Conservation (phyloP, 345 rosid species). For the Rhizophora apiculata region DNA sequence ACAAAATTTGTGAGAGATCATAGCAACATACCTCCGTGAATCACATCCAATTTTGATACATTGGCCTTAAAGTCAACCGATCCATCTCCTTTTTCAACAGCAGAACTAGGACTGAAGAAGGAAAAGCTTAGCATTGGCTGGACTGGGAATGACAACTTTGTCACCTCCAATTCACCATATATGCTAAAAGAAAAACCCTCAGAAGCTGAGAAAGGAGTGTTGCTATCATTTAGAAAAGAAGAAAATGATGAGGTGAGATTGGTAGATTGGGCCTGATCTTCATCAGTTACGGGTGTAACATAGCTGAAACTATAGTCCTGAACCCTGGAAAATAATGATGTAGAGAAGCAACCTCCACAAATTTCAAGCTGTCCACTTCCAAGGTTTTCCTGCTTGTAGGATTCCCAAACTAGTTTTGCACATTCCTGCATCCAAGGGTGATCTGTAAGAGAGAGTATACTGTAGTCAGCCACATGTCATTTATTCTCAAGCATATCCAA, state of each 20-base stretch:
- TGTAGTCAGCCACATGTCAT: not conserved
- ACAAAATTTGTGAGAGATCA: no score
- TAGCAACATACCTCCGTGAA: slow-evolving; percentile 39
- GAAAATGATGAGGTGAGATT: slow-evolving; percentile 52
- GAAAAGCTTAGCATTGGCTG: slow-evolving; percentile 68
- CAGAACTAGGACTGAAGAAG: slow-evolving; percentile 49
- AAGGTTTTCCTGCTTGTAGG: slow-evolving; percentile 29
- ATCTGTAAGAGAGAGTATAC: slow-evolving; percentile 36
- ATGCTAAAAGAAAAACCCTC: slow-evolving; percentile 59
- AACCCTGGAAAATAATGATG: slow-evolving; percentile 31
- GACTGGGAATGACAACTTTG: slow-evolving; percentile 38
- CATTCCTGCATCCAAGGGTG: slow-evolving; percentile 69
- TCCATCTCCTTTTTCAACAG: slow-evolving; percentile 20
- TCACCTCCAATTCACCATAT: slow-evolving; percentile 33
- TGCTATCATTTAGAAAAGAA: slow-evolving; percentile 37
- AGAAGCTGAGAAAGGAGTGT: slow-evolving; percentile 22
- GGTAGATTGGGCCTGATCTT: slow-evolving; percentile 32
- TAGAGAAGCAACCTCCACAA: slow-evolving; percentile 42
- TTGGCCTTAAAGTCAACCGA: slow-evolving; percentile 4
- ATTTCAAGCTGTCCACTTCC: slow-evolving; percentile 35
- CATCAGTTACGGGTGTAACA: slow-evolving; percentile 15
- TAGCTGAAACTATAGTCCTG: slow-evolving; percentile 62
- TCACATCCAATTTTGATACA: slow-evolving; percentile 22
- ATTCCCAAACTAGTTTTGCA: slow-evolving; percentile 34
- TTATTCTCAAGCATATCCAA: not conserved